Evolutionary conservation across 2,329 filamentous ascomycete species (phyloP), one percentile per base, ranked within the genome.

Genomic region (Sclerotinia minor): DNA sequence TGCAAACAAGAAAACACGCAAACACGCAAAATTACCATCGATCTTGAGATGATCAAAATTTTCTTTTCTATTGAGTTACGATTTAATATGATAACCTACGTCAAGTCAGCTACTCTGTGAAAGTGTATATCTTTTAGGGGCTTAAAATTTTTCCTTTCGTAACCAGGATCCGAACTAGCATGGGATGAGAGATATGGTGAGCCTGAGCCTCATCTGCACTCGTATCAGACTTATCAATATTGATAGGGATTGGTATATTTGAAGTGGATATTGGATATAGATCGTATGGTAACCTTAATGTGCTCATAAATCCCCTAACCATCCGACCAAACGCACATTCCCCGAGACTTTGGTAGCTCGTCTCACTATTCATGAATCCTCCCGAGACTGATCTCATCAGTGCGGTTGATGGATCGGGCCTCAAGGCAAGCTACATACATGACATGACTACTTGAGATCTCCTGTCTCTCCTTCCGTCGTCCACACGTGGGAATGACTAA

Each of bases 401-500:
- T 50, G 64, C 64, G n/a, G 17, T 8, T 54, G 49, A 55, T 54
- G 11, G 47, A 64, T 53, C 24, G 41, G 32, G 21, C 58, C 29
- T 49, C 44, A 24, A 38, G 15, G 45, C 44, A 35, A 15, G 29
- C 49, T 35, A 61, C 44, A 32, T 61, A 29, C 29, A 29, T 29
- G 29, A 29, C 29, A 29, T n/a, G 29, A 49, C 8, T 38, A 49
- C 17, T 38, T 24, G 26, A 15, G 59, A 61, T 66, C 64, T 50
- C 47, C 26, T 17, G 44, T 59, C 64, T 50, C 13, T 45, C 50
- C 44, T 60, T 41, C 17, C 24, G 63, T 38, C 54, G 54, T 38
- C 35, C 54, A 57, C 64, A 61, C 64, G 64, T 66, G 64, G 64
- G 35, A 66, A 66, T 66, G 54, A 66, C 64, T 61, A 47, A 61